phyloP scores from a whole-genome alignment of 441 rosid species.

The Flueggea neowawraea region DNA sequence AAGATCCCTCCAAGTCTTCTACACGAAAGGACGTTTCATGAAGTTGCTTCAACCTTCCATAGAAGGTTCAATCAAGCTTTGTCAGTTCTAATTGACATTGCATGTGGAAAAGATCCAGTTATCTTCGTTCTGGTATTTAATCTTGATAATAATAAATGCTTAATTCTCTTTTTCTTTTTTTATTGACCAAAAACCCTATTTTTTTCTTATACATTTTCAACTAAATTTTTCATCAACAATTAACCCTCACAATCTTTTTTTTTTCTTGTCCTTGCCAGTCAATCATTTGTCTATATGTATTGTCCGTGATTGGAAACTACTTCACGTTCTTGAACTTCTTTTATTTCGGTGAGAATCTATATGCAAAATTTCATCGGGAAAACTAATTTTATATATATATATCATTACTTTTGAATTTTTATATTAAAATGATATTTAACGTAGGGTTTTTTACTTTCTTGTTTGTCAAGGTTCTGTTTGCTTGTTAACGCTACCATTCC shows the following conservation, averaged over 20 bases:
- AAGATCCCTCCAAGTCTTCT: slow-evolving; percentile 36
- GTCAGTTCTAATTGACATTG: slow-evolving; percentile 41
- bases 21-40: slow-evolving; percentile 36
- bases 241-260: background rate
- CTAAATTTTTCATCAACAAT: background rate
- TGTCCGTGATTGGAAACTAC: slow-evolving; percentile 68
- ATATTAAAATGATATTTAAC: background rate
- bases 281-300: slow-evolving; percentile 42
- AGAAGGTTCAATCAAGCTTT: slow-evolving; percentile 36
- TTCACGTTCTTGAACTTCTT: slow-evolving; percentile 72
- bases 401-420: too few relatives aligned
- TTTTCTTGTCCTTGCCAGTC: slow-evolving; percentile 38
- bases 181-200: too few relatives aligned
- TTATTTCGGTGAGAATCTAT: slow-evolving; percentile 48
- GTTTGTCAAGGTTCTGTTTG: slow-evolving; percentile 41
- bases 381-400: too few relatives aligned
- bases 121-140: slow-evolving; percentile 50
- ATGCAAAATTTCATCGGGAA: too few relatives aligned
- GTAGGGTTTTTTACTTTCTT: background rate
- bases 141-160: too few relatives aligned
- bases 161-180: too few relatives aligned
- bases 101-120: slow-evolving; percentile 60
- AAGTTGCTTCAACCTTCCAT: slow-evolving; percentile 39
- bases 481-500: slow-evolving; percentile 57
- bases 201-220: background rate